Evolutionary conservation across 176 grass and related monocot genomes (phyloP).

Genomic region (Raddia distichophylla): DNA sequence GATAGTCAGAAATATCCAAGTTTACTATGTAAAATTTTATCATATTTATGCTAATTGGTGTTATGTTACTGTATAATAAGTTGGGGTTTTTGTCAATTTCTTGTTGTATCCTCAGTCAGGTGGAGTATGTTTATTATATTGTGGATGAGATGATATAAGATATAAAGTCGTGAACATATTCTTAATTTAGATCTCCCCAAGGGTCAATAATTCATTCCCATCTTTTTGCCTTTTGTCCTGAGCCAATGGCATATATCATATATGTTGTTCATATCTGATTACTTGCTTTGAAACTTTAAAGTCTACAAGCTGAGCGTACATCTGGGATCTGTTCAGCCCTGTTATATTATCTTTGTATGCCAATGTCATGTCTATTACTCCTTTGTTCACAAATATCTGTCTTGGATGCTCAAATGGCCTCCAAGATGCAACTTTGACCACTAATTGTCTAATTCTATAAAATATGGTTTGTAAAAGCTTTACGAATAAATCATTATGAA

Average conservation of each 20-base stretch:
- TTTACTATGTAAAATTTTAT: neutral
- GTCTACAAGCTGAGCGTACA: neutral
- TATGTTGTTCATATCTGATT: too few species aligned
- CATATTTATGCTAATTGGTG: neutral
- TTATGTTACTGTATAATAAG: neutral
- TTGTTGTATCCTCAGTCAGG: neutral
- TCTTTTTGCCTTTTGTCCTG: neutral
- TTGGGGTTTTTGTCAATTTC: neutral
- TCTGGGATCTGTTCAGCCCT: neutral
- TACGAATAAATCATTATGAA: neutral
- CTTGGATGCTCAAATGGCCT: neutral
- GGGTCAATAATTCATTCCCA: neutral
- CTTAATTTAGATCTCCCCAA: neutral
- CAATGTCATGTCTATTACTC: neutral
- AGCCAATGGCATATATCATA: neutral
- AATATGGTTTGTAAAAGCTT: neutral
- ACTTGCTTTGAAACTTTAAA: too few species aligned
- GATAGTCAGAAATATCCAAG: conserved; percentile 1
- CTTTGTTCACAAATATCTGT: conserved; percentile 4
- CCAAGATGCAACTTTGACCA: conserved; percentile 15
- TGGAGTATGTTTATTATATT: neutral
- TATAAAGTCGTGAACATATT: neutral
- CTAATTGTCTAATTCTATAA: neutral
- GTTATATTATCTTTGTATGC: neutral
- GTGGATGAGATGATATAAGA: neutral